Conservation (phyloP, 495 filamentous ascomycete genomes). For the Hypoxylon perforatum region DNA sequence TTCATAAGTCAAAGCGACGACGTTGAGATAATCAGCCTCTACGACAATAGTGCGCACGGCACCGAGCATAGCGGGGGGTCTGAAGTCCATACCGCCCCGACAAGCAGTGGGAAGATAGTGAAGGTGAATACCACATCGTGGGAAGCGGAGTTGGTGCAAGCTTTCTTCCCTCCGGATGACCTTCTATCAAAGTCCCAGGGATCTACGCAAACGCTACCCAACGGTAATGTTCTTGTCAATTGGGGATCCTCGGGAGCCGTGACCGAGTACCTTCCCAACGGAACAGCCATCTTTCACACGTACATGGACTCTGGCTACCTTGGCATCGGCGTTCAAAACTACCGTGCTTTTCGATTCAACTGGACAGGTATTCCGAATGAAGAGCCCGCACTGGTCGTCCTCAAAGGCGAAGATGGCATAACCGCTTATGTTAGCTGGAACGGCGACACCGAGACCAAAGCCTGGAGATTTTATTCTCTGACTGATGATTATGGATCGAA, state of each 20-base stretch:
- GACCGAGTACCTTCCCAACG: conserved; percentile 67
- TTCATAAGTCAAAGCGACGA: conserved; percentile 61
- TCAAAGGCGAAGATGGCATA: conserved; percentile 36
- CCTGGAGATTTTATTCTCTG: conserved; percentile 48
- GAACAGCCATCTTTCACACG: conserved; percentile 60
- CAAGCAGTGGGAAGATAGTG: conserved; percentile 68
- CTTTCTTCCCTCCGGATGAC: conserved; percentile 52
- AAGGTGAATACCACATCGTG: conserved; percentile 63
- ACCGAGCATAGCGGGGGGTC: conserved; percentile 49
- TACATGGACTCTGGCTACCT: conserved; percentile 49
- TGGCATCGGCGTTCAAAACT: conserved; percentile 47
- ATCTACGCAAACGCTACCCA: conserved; percentile 67
- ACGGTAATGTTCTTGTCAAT: conserved; percentile 67
- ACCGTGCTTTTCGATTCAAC: conserved; percentile 51
- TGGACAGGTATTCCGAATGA: conserved; percentile 52
- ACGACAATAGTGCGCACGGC: conserved; percentile 53
- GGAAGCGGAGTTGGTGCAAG: conserved; percentile 59
- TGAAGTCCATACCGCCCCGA: conserved; percentile 49
- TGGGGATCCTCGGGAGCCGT: conserved; percentile 70
- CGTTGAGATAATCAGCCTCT: conserved; percentile 53
- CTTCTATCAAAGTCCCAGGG: conserved; percentile 70
- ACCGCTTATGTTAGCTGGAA: conserved; percentile 54
- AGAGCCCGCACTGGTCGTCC: conserved; percentile 47
- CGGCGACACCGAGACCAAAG: conserved; percentile 50
- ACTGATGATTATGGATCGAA: conserved; percentile 39